Evolutionary conservation across 495 filamentous ascomycete genomes (phyloP), one percentile per base, ranked within the genome.

Genomic region (Rostrohypoxylon terebratum): DNA sequence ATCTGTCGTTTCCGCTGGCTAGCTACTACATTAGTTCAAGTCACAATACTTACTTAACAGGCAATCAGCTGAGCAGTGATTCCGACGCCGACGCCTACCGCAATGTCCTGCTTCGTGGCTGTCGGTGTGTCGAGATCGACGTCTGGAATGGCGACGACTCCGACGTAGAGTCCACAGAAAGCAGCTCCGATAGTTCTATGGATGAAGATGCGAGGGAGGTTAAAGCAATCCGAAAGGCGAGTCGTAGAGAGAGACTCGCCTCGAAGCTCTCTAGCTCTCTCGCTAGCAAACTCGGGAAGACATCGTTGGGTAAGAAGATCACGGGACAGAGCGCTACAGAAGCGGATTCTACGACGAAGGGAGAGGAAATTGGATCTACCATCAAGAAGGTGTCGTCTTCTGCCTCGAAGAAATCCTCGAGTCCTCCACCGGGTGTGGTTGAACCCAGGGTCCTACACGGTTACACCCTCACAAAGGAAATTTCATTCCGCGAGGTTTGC

Each of bases 11-110:
- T 51, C 93, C 94, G 2, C 83, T 98, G 38, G 91, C 91, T 42
- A 92, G 91, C 73, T 98, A 97, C 83, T 98, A 91, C 76, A 90
- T 98, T 68, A 94, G 90, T 58, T 94, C 91, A 23, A 97, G 93
- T 76, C 95, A 98, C 80, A 98, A 98, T 78, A 98, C 95, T 0
- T 98, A 98, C 75, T 84, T 98, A 67, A 93, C 91, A 0, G 95
- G 95, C 0, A 95, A 98, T 77, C 95, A 98, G 81, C 85, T 98
- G 9, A 96, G 90, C 64, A 94, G 93, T 69, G 88, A 92, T 64
- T 89, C 92, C 34, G 94, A 91, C 64, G 90, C 90, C 1, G 91
- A 91, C 57, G 90, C 92, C 18, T 98, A 97, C 82, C 92, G 87
- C 69, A 91, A 91, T 75, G 94, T 96, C 75, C 87, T 98, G 36